These are phyloP conservation scores for Trematosphaeria pertusa DNA, from an alignment of 2,329 filamentous ascomycete species.

Conservation along the genomic window DNA sequence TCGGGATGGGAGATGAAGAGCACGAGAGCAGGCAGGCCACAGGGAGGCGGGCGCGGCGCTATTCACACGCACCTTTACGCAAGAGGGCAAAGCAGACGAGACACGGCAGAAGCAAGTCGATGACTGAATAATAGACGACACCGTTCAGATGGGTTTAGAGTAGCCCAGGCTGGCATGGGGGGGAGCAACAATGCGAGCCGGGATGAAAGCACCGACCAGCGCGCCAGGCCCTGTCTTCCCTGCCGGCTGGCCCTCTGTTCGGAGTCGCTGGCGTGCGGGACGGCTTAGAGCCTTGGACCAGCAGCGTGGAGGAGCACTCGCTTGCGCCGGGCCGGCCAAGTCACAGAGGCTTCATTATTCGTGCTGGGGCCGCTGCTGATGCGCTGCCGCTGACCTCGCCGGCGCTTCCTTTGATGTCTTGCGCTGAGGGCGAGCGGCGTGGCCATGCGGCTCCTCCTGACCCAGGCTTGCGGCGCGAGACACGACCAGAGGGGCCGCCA, in stretches of 20 bases:
- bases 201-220: slow-evolving; percentile 40
- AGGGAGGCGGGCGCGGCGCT: slow-evolving; percentile 46
- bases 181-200: slow-evolving; percentile 41
- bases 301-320: slow-evolving; percentile 43
- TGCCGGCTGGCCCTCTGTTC: slow-evolving; percentile 38
- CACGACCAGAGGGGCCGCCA: slow-evolving; percentile 25
- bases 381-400: slow-evolving; percentile 16
- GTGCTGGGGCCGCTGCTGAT: slow-evolving; percentile 5
- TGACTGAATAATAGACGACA: slow-evolving; percentile 47
- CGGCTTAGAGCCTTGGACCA: slow-evolving; percentile 51
- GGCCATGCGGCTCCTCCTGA: slow-evolving; percentile 44
- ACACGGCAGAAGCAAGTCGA: slow-evolving; percentile 48
- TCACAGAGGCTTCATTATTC: slow-evolving; percentile 18
- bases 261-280: slow-evolving; percentile 48
- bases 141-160: slow-evolving; percentile 43
- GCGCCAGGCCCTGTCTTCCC: slow-evolving; percentile 44
- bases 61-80: slow-evolving; percentile 45
- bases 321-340: slow-evolving; percentile 43
- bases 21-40: slow-evolving; percentile 42
- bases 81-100: slow-evolving; percentile 48
- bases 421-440: slow-evolving; percentile 12
- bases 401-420: slow-evolving; percentile 14
- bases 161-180: slow-evolving; percentile 40
- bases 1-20: slow-evolving; percentile 47
- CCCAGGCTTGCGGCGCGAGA: slow-evolving; percentile 38